Evolutionary conservation across 192 early-diverging fungal genomes (phyloP).

Genomic region (Rhizophagus clarus): DNA sequence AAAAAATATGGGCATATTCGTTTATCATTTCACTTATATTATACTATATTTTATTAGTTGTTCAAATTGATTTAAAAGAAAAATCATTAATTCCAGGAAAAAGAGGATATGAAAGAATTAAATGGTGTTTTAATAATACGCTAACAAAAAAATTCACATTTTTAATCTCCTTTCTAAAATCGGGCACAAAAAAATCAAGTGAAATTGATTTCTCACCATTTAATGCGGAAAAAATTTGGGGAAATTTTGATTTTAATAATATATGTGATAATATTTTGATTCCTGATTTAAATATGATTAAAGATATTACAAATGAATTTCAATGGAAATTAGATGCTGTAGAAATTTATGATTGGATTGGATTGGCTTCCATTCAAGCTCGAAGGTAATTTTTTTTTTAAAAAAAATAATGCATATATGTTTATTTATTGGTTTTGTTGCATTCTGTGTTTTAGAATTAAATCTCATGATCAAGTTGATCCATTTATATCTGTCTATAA

Average conservation of each 20-base stretch:
- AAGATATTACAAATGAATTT: conserved; percentile 38
- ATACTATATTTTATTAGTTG: conserved; percentile 30
- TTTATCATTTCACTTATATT: background rate
- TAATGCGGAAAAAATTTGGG: conserved; percentile 22
- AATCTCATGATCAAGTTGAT: conserved; percentile 38
- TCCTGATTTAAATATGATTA: conserved; percentile 38
- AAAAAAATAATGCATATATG: background rate
- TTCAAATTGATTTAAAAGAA: conserved; percentile 37
- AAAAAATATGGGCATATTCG: no score
- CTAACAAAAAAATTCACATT: conserved; percentile 37
- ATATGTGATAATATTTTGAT: conserved; percentile 31
- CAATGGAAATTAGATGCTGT: conserved; percentile 37
- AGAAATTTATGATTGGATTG: conserved; percentile 50
- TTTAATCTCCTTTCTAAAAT: conserved; percentile 38
- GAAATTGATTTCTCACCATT: conserved; percentile 40
- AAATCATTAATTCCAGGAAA: conserved; percentile 48
- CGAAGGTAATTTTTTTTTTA: conserved; percentile 35
- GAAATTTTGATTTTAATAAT: conserved; percentile 23
- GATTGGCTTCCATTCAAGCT: conserved; percentile 40
- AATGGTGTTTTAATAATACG: conserved; percentile 54
- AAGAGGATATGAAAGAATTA: conserved; percentile 46
- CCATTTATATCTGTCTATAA: conserved; percentile 44
- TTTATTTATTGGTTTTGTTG: background rate
- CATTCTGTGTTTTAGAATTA: conserved; percentile 34
- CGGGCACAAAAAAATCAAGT: conserved; percentile 17